Evolutionary conservation across 2,329 filamentous ascomycete genomes (phyloP).

Genomic region (Aureobasidium namibiae): DNA sequence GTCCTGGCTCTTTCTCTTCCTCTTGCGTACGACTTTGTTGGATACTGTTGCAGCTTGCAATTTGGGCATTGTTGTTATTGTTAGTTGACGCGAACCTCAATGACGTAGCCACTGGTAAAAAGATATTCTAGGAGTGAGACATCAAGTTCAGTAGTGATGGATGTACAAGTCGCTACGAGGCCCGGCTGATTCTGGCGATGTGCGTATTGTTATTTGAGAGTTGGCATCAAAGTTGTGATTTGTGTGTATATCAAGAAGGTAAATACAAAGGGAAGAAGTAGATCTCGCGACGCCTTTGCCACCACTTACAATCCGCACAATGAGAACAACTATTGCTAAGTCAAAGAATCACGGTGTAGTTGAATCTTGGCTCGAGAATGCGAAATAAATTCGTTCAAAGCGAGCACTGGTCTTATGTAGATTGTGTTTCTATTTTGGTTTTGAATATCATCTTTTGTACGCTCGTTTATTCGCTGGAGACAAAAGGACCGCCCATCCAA

Average conservation of each 20-base stretch:
- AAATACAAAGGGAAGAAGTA: neutral
- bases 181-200: neutral
- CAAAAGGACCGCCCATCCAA: neutral
- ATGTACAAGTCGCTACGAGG: too few relatives aligned
- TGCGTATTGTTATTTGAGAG: neutral
- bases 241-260: neutral
- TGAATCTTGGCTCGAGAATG: neutral
- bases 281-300: neutral
- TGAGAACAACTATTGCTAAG: neutral
- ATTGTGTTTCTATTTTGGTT: neutral
- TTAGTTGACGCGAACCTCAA: neutral
- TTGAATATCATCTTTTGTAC: neutral
- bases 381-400: neutral
- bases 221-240: neutral
- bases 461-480: neutral
- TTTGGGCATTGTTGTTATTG: slow-evolving; percentile 31
- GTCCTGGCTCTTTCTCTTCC: slow-evolving; percentile 27
- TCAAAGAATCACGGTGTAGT: neutral
- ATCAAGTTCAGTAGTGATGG: neutral
- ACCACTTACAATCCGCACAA: neutral
- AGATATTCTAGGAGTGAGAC: neutral
- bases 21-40: slow-evolving; percentile 38
- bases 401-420: neutral
- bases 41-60: slow-evolving; percentile 42
- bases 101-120: neutral